phyloP scores from a whole-genome alignment of 768 basidiomycete species.

The Suillus brevipes region DNA sequence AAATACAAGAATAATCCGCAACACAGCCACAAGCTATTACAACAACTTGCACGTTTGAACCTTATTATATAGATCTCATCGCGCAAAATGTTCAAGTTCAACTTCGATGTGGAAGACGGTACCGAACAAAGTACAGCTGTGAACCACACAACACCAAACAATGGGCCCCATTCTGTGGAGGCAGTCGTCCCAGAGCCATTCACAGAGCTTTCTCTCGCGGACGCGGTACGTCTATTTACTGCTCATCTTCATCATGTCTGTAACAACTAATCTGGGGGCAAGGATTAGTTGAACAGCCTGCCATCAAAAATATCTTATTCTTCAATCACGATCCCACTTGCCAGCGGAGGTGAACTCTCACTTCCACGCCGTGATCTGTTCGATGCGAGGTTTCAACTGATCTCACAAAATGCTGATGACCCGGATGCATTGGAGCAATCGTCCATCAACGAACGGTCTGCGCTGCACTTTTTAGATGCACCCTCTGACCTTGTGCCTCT shows the following conservation, averaged over 20 bases:
- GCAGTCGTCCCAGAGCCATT: conserved; percentile 18
- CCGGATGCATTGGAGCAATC: conserved; percentile 28
- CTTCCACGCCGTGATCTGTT: conserved; percentile 86
- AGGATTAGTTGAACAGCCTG: conserved; percentile 61
- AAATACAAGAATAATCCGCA: neutral
- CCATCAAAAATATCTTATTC: conserved; percentile 83
- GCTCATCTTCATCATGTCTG: neutral
- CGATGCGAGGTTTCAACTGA: conserved; percentile 94
- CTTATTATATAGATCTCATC: neutral
- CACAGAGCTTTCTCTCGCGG: conserved; percentile 30
- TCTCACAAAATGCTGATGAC: conserved; percentile 50
- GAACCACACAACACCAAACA: conserved; percentile 13
- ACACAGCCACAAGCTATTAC: neutral
- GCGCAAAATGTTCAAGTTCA: conserved; percentile 43
- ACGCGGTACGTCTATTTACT: conserved; percentile 30
- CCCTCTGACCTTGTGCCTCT: conserved; percentile 90
- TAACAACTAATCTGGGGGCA: conserved; percentile 13
- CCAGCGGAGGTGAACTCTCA: conserved; percentile 30
- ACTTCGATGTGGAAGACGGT: conserved; percentile 54
- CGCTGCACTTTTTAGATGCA: conserved; percentile 69
- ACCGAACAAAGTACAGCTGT: conserved; percentile 19
- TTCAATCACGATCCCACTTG: conserved; percentile 55
- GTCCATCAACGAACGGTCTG: conserved; percentile 24
- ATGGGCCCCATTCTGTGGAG: neutral
- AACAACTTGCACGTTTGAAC: neutral